These are phyloP conservation scores for Trichoderma oligosporum DNA, from an alignment of 2,329 filamentous ascomycete genomes.

Conservation along the genomic window DNA sequence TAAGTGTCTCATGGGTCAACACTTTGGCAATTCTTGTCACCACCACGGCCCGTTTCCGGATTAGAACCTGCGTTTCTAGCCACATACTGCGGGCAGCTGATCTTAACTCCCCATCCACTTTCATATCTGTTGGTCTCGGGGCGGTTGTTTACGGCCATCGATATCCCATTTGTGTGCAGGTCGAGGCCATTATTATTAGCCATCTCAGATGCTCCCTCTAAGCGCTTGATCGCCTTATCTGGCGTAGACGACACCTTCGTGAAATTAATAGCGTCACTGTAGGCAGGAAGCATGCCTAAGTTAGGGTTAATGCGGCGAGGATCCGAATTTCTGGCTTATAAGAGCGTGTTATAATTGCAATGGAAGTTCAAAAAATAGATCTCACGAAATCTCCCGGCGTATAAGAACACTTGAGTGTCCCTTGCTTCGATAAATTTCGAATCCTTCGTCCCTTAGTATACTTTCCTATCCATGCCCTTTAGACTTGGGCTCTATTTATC, in stretches of 20 bases:
- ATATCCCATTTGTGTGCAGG: neutral
- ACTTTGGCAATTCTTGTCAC: slow-evolving; percentile 7
- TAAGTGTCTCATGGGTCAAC: slow-evolving; percentile 10
- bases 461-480: neutral
- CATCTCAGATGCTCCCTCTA: neutral
- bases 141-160: slow-evolving; percentile 1
- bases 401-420: neutral
- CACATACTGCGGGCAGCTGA: neutral
- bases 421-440: neutral
- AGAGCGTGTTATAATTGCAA: neutral
- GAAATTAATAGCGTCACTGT: neutral
- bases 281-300: neutral
- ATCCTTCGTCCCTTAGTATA: neutral
- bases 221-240: neutral
- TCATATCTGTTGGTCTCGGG: neutral
- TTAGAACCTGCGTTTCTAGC: neutral
- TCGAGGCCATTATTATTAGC: neutral
- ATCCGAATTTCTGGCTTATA: neutral
- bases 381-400: neutral
- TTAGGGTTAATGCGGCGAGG: neutral
- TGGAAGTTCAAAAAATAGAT: neutral
- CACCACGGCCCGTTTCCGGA: slow-evolving; percentile 12
- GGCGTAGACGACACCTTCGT: neutral
- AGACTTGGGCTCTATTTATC: neutral
- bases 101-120: neutral